phyloP scores from a whole-genome alignment of 83 land plant species.

The Thuja plicata region DNA sequence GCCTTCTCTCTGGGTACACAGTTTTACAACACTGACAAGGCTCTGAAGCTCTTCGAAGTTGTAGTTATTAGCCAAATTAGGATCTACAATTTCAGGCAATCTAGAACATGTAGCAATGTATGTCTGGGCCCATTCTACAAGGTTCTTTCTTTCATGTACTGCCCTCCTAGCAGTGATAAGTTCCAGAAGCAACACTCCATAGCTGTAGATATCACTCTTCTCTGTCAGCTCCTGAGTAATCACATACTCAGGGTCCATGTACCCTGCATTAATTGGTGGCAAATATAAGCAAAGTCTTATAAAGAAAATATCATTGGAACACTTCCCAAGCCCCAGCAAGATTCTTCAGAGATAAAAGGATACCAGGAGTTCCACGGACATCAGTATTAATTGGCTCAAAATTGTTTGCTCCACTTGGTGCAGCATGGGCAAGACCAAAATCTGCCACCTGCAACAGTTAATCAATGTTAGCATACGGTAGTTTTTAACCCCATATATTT shows the following conservation, averaged over 20 bases:
- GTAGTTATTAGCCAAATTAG: constrained; percentile 42
- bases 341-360: background rate
- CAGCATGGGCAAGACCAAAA: constrained; percentile 92
- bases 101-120: constrained; percentile 37
- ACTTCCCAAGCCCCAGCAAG: background rate
- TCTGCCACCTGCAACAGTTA: constrained; percentile 68
- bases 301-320: background rate
- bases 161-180: constrained; percentile 76
- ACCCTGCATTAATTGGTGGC: constrained; percentile 40
- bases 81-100: constrained; percentile 63
- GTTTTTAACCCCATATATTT: background rate
- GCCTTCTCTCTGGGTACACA: constrained; percentile 77
- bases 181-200: constrained; percentile 82
- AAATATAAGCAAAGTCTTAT: background rate
- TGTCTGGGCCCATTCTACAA: constrained; percentile 77
- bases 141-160: constrained; percentile 62
- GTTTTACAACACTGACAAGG: constrained; percentile 43
- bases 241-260: constrained; percentile 91
- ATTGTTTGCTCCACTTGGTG: constrained; percentile 56
- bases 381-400: constrained; percentile 85
- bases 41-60: constrained; percentile 61
- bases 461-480: background rate
- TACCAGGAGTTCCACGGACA: constrained; percentile 91
- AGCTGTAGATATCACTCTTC: constrained; percentile 94
- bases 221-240: constrained; percentile 76